Evolutionary conservation across 139 green algal genomes (phyloP).

Genomic region (Ettlia oleoabundans): DNA sequence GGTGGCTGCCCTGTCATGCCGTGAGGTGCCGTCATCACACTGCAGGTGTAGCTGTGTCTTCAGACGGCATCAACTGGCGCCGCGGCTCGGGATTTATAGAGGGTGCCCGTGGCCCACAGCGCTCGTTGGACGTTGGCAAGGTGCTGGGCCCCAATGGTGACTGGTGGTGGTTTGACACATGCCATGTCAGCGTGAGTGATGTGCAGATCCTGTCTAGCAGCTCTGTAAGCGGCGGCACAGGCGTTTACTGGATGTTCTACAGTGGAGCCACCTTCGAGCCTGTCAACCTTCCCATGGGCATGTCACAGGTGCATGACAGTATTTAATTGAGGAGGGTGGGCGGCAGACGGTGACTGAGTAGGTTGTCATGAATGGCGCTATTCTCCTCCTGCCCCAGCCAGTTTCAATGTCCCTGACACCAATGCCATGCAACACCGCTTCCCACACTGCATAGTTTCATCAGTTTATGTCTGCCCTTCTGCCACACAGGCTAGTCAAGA

Average conservation of each 20-base stretch:
- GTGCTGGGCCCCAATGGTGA: slow-evolving; percentile 74
- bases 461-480: neutral
- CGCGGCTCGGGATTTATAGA: slow-evolving; percentile 56
- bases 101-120: slow-evolving; percentile 51
- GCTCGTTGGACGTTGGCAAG: slow-evolving; percentile 67
- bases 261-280: slow-evolving; percentile 75
- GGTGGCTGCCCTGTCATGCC: too few relatives aligned
- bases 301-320: slow-evolving; percentile 33
- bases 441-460: too few relatives aligned
- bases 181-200: slow-evolving; percentile 81
- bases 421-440: neutral
- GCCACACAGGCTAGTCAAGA: neutral
- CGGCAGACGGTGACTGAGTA: neutral
- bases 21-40: too few relatives aligned
- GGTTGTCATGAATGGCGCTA: too few relatives aligned
- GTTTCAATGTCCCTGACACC: neutral
- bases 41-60: slow-evolving; percentile 69
- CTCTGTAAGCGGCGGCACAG: slow-evolving; percentile 62
- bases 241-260: slow-evolving; percentile 99
- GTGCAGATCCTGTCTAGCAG: slow-evolving; percentile 83
- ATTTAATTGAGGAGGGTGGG: neutral
- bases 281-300: slow-evolving; percentile 42
- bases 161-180: slow-evolving; percentile 95
- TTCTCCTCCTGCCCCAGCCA: neutral
- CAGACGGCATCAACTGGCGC: slow-evolving; percentile 77